Percentiles rank a stretch among this genome's conserved stretches.
Evolutionary conservation across 2,329 filamentous ascomycete genomes (phyloP).

Genomic region (Cyclaneusma minus): DNA sequence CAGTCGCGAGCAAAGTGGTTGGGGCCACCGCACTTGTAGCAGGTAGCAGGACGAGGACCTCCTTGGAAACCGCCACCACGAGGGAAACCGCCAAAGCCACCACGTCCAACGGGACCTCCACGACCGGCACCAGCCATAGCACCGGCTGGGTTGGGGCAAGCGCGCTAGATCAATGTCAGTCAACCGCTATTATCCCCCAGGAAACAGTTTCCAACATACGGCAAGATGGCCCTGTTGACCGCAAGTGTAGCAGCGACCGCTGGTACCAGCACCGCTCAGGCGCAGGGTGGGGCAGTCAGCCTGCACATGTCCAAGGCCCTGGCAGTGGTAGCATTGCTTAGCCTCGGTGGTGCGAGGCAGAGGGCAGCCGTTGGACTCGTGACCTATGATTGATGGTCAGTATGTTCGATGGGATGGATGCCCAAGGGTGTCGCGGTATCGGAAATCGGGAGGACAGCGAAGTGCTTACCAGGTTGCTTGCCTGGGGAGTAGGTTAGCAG

Average conservation of each 20-base stretch:
- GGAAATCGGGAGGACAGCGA: too few species aligned
- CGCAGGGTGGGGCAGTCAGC: constrained; percentile 96
- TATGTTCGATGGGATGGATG: constrained; percentile 1
- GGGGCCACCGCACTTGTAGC: constrained; percentile 67
- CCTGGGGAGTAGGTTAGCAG: constrained; percentile 23
- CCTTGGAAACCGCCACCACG: constrained; percentile 63
- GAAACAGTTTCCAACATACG: constrained; percentile 31
- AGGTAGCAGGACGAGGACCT: constrained; percentile 52
- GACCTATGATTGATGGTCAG: constrained; percentile 34
- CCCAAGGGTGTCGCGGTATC: too few species aligned
- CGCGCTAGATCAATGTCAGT: constrained; percentile 38
- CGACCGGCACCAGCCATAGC: constrained; percentile 36
- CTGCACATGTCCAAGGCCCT: constrained; percentile 95
- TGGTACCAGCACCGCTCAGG: constrained; percentile 65
- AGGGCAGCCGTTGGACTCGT: constrained; percentile 96
- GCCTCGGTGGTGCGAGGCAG: constrained; percentile 93
- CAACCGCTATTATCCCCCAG: constrained; percentile 8
- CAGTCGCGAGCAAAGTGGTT: constrained; percentile 98
- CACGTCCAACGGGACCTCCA: constrained; percentile 54
- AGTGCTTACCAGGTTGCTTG: constrained; percentile 60
- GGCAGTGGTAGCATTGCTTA: constrained; percentile 99
- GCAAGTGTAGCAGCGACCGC: constrained; percentile 93
- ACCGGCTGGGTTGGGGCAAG: constrained; percentile 64
- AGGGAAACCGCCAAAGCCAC: constrained; percentile 46
- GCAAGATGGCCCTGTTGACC: constrained; percentile 86